Evolutionary conservation across 495 filamentous ascomycete species (phyloP), one percentile per base, ranked within the genome.

Genomic region (Penicillium bialowiezense): DNA sequence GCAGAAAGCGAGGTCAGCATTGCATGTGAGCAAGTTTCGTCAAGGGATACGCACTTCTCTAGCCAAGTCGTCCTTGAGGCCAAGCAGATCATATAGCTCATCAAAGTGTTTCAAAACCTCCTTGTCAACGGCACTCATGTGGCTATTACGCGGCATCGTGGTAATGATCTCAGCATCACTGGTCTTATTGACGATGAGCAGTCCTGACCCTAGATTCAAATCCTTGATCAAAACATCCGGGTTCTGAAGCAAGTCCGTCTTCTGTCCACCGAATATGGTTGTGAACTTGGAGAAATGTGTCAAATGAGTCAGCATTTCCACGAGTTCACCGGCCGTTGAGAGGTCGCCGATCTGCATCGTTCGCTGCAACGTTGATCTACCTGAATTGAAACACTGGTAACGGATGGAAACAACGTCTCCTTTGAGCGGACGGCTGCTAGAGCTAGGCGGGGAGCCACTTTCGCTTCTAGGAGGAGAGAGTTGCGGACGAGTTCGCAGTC

Each of bases 61-160:
- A n/a, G 87, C 83, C 13, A 93, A 68, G 34, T 75, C 76, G 50
- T 90, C 88, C 34, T 88, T 79, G 62, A 93, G 81, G 42, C 81
- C 80, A 31, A 98, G 77, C 55, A 92, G 84, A 14, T 82, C 79
- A 74, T 92, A 96, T 7, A 98, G 68, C 46, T 91, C 83, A 44
- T 90, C 81, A 61, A 96, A 95, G 65, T 95, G 89, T 47, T 85
- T 81, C 46, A 95, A 67, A 17, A 97, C 83, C 51, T 91, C 88
- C 12, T 75, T 71, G 52, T 95, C 88, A 7, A 91, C 74, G 10
- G 72, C 68, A 21, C 70, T 74, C 19, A 79, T 48, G 21, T 64
- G 68, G 4, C 58, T 51, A 37, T 60, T 66, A 32, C 55, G 63
- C 24, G 50, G 39, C 39, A 54, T 48, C 6, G 60, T 38, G 12